These are phyloP conservation scores for Hyaloscypha finlandica DNA, from an alignment of 495 filamentous ascomycete genomes.

Conservation along the genomic window DNA sequence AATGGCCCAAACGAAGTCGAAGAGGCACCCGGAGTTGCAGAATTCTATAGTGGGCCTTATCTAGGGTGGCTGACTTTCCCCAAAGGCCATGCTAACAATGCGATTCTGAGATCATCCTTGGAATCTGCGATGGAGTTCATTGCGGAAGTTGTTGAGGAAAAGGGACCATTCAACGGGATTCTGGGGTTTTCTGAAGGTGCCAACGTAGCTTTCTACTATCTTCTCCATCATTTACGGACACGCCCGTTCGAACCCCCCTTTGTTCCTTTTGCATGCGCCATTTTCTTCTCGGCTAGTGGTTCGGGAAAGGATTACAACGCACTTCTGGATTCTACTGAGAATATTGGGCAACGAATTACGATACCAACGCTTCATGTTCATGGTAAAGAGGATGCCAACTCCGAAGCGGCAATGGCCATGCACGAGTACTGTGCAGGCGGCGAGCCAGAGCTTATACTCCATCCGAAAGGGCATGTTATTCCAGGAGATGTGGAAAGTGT, in stretches of 20 bases:
- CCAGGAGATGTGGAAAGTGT: conserved; percentile 1
- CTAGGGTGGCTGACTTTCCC: conserved; percentile 1
- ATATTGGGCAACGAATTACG: background rate
- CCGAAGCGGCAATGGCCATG: conserved; percentile 1
- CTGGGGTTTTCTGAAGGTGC: background rate
- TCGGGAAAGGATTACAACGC: background rate
- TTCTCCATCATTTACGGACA: background rate
- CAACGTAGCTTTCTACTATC: background rate
- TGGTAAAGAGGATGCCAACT: background rate
- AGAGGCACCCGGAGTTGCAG: background rate
- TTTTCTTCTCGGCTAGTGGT: background rate
- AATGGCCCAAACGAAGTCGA: background rate
- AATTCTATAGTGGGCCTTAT: conserved; percentile 1
- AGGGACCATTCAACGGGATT: conserved; percentile 1
- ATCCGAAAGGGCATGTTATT: conserved; percentile 1
- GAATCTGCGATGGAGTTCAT: conserved; percentile 1
- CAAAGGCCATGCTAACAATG: background rate
- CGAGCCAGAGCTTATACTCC: conserved; percentile 1
- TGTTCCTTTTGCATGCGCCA: conserved; percentile 1
- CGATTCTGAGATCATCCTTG: background rate
- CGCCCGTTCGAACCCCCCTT: background rate
- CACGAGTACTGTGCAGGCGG: background rate
- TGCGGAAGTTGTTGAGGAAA: background rate
- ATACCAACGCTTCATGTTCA: background rate
- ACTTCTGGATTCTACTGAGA: background rate